phyloP scores from a whole-genome alignment of 768 basidiomycete species.

The Lactarius hengduanensis region DNA sequence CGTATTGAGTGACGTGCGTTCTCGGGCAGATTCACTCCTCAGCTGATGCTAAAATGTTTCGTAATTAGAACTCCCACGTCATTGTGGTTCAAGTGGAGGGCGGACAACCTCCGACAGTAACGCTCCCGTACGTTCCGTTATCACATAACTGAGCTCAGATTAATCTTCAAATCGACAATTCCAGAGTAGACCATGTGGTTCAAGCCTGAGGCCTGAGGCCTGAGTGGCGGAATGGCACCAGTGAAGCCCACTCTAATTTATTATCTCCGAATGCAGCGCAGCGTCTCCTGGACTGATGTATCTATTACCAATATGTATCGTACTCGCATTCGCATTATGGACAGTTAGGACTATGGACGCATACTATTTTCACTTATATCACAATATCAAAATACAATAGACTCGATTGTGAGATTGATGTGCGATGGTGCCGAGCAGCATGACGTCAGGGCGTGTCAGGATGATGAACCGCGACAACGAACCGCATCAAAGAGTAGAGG shows the following conservation, averaged over 20 bases:
- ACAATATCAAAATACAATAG: not conserved
- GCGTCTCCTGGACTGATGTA: conserved; percentile 8
- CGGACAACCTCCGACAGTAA: conserved; percentile 42
- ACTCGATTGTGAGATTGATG: conserved; percentile 15
- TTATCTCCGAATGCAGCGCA: conserved; percentile 5
- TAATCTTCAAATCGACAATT: not conserved
- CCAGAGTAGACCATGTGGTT: conserved; percentile 18
- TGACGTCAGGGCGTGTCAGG: conserved; percentile 23
- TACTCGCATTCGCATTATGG: conserved; percentile 5
- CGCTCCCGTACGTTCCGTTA: conserved; percentile 54
- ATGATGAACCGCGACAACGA: not conserved
- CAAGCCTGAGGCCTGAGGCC: not conserved
- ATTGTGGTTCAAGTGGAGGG: conserved; percentile 49
- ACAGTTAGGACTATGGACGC: conserved; percentile 9
- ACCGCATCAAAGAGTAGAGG: not conserved
- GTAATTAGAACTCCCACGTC: conserved; percentile 58
- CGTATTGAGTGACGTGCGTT: conserved; percentile 55
- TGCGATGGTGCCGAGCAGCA: conserved; percentile 12
- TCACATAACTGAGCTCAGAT: not conserved
- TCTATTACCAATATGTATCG: conserved; percentile 17
- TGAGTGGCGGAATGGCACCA: conserved; percentile 6
- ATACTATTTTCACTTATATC: conserved; percentile 21
- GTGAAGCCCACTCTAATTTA: not conserved
- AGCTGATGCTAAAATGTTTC: conserved; percentile 5
- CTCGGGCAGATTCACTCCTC: conserved; percentile 2